Base-by-base conservation (phyloP, 192 early-diverging fungal genomes). In the Backusella liffmaniae region DNA sequence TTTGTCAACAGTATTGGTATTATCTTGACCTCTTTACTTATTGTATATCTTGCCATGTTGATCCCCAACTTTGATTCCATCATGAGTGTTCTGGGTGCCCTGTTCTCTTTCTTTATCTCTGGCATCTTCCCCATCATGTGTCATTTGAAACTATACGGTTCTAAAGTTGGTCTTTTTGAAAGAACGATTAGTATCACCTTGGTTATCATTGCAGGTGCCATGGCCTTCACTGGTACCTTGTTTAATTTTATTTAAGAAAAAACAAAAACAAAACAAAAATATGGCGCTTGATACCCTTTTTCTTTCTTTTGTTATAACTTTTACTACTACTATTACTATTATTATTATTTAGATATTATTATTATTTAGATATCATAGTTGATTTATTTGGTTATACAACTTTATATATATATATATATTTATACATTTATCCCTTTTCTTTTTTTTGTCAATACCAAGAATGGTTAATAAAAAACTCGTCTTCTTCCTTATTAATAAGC, bases 101-200 rank as follows among this genome's bases (percentile, higher is more conserved):
- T 80, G 37, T 83, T 80, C 42, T 83, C 82, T 21, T 75, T 83
- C 35, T 59, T 76, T 7, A 80, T 83, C 21, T 77, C 75, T 1
- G 82, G 78, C 39, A 80, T 79, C 4, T 83, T 83, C 59, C 82
- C 82, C 26, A 73, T 83, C 9, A 15, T 77, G 13, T 83, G 82
- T 73, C 76, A 83, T 67, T 44, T 80, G 26, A 73, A 73, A 12
- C 62, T 83, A 0, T 83, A 77, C 37, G 67, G 70, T 49, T 7
- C 71, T 21, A 72, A 79, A 21, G 6, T 83, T 32, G 37, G 76
- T 4, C 32, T 16, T n/a, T 21, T 32, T 18, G 75, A 83, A 62
- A 73, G 5, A 13, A 18, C 39, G 8, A 21, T 77, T 16, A 74
- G 67, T 23, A 62, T 72, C 26, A 34, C 66, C 10, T 68, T 83